These are phyloP conservation scores for Phytophthora chlamydospora DNA, from an alignment of 352 stramenopile species.

Conservation along the genomic window DNA sequence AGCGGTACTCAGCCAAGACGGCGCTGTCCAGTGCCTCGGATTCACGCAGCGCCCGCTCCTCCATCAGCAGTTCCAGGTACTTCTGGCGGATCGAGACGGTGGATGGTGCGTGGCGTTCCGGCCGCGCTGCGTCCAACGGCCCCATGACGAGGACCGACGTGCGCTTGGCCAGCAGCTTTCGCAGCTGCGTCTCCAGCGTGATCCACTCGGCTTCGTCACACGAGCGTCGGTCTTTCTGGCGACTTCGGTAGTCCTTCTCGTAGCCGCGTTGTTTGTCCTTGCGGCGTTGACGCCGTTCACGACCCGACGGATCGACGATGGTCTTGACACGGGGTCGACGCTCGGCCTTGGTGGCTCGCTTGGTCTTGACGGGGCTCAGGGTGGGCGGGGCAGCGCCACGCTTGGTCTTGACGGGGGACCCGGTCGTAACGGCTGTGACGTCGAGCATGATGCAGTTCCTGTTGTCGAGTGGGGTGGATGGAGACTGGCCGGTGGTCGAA, in stretches of 20 bases:
- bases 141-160: conserved; percentile 17
- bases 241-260: conserved; percentile 40
- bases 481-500: not conserved
- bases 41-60: conserved; percentile 30
- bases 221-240: conserved; percentile 16
- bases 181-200: conserved; percentile 28
- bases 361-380: conserved; percentile 20
- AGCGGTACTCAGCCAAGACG: conserved; percentile 19
- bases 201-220: conserved; percentile 30
- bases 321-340: conserved; percentile 16
- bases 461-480: conserved; percentile 3
- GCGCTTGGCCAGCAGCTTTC: conserved; percentile 28
- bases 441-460: conserved; percentile 8
- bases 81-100: conserved; percentile 16
- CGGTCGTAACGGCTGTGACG: conserved; percentile 8
- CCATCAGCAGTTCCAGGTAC: conserved; percentile 29
- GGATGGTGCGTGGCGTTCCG: not conserved
- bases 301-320: conserved; percentile 12
- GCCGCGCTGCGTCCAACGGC: not conserved
- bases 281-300: conserved; percentile 20
- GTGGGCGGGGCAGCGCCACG: not conserved
- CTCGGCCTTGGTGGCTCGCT: conserved; percentile 16
- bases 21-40: conserved; percentile 17
- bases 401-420: conserved; percentile 12
- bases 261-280: conserved; percentile 46